Evolutionary conservation across 108 stramenopile species (phyloP).

Genomic region (Pseudonitzschia multiseries): DNA sequence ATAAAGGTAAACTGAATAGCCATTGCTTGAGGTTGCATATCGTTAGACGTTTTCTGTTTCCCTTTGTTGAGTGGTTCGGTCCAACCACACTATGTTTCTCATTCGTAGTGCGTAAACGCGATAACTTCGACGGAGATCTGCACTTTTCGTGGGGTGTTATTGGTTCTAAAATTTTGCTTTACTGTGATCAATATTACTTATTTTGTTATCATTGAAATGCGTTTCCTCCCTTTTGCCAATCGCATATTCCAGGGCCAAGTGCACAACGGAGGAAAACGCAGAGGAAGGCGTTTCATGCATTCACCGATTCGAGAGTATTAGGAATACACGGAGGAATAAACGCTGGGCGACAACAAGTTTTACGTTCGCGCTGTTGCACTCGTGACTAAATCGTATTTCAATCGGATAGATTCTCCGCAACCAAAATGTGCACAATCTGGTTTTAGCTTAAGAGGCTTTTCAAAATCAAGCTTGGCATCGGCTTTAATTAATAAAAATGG

Average conservation of each 20-base stretch:
- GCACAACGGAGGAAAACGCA: neutral
- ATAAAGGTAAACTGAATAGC: too few species aligned
- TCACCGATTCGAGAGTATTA: neutral
- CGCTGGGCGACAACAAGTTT: neutral
- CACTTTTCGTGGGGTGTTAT: too few species aligned
- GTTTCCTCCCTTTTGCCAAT: neutral
- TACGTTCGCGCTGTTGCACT: neutral
- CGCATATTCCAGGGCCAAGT: neutral
- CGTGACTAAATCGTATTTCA: neutral
- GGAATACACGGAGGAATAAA: too few species aligned
- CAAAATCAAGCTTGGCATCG: neutral
- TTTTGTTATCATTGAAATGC: neutral
- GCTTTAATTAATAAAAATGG: neutral
- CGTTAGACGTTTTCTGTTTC: too few species aligned
- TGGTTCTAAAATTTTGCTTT: too few species aligned
- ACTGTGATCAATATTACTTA: neutral
- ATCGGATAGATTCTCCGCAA: slow-evolving; percentile 1
- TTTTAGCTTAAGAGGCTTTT: neutral
- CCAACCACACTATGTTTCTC: too few species aligned
- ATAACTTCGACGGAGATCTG: too few species aligned
- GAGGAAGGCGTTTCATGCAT: neutral
- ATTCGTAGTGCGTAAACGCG: too few species aligned
- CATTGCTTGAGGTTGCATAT: too few species aligned
- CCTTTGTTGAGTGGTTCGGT: too few species aligned
- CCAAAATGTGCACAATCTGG: neutral